A percentile compares a stretch with the other conserved stretches of the same genome.
phyloP scores from a whole-genome alignment of 2,329 filamentous ascomycete species.

The Sclerotinia subarctica region DNA sequence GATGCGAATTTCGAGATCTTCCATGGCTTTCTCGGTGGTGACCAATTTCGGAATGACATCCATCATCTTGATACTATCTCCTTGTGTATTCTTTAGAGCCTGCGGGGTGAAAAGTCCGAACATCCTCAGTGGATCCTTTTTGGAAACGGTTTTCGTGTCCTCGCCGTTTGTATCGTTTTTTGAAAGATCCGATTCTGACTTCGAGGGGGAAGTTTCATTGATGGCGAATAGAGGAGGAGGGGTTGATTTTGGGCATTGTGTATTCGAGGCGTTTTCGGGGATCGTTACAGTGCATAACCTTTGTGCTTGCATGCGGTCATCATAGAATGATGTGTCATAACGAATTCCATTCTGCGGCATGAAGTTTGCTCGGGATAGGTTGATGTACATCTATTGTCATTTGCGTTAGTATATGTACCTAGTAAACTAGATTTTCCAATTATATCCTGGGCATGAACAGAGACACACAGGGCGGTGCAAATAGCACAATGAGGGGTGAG shows the following conservation, averaged over 20 bases:
- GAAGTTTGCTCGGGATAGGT: conserved; percentile 72
- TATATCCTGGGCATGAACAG: background rate
- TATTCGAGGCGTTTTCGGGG: conserved; percentile 19
- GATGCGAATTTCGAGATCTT: conserved; percentile 65
- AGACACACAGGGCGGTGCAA: background rate
- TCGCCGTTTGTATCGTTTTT: conserved; percentile 10
- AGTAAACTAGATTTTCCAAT: background rate
- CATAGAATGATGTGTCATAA: conserved; percentile 69
- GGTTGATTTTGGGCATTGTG: conserved; percentile 35
- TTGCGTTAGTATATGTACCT: background rate
- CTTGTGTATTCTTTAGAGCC: conserved; percentile 55
- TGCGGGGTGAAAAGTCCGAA: conserved; percentile 53
- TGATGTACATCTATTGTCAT: conserved; percentile 29
- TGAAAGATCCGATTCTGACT: background rate
- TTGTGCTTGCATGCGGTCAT: conserved; percentile 67
- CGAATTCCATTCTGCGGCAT: conserved; percentile 58
- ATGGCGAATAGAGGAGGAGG: conserved; percentile 14
- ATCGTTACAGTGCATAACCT: conserved; percentile 44
- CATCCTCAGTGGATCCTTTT: conserved; percentile 54
- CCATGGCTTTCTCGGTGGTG: conserved; percentile 58
- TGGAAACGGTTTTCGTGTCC: conserved; percentile 2
- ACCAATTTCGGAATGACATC: conserved; percentile 56
- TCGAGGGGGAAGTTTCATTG: background rate
- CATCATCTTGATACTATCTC: conserved; percentile 53
- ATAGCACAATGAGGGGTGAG: conserved; percentile 7